phyloP scores from a whole-genome alignment of 331 rosid genomes.

The Erythrophleum ivorense region DNA sequence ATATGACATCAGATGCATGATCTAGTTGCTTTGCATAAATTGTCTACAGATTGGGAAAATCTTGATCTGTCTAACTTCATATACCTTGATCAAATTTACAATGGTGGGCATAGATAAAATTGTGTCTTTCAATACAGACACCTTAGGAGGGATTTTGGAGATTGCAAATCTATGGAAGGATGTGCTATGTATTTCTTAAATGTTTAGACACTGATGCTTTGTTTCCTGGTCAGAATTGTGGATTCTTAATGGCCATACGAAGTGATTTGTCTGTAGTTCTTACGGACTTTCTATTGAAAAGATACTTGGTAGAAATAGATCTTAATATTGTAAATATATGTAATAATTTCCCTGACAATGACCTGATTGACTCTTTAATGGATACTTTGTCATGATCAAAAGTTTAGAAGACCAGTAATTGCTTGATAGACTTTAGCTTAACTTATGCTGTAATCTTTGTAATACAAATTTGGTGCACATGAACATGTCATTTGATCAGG shows the following conservation, averaged over 20 bases:
- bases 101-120: constrained; percentile 14
- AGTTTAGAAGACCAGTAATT: neutral
- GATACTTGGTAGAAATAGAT: constrained; percentile 1
- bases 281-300: neutral
- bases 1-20: constrained; percentile 22
- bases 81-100: constrained; percentile 31
- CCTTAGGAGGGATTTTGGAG: constrained; percentile 12
- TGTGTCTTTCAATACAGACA: constrained; percentile 13
- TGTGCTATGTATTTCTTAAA: neutral
- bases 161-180: constrained; percentile 14
- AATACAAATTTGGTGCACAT: constrained; percentile 30
- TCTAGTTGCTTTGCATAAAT: constrained; percentile 29
- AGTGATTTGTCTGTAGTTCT: neutral
- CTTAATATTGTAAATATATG: neutral
- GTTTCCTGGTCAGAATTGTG: constrained; percentile 30
- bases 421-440: constrained; percentile 28
- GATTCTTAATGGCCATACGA: neutral
- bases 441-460: constrained; percentile 17
- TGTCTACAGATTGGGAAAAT: constrained; percentile 11
- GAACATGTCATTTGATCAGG: constrained; percentile 34
- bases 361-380: neutral
- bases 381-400: neutral
- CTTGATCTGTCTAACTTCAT: constrained; percentile 29
- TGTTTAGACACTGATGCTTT: constrained; percentile 20
- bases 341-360: constrained; percentile 2